phyloP scores from a whole-genome alignment of 148 eudicot species.

The Rhododendron henanense region DNA sequence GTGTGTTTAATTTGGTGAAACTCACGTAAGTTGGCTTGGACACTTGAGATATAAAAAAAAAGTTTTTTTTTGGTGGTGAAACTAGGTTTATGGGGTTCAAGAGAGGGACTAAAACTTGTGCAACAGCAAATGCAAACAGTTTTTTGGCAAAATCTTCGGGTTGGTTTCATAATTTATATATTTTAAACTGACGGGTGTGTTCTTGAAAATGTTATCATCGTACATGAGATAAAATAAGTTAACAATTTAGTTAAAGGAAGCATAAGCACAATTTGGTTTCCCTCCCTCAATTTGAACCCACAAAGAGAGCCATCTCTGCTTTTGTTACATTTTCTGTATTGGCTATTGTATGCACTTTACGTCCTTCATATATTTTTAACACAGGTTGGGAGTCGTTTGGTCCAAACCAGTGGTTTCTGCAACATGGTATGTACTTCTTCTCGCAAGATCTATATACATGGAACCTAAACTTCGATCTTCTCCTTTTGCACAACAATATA shows the following conservation, averaged over 20 bases:
- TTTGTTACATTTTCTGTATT: not conserved
- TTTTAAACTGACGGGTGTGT: not conserved
- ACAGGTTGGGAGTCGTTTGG: constrained; percentile 9
- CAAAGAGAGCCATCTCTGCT: not conserved
- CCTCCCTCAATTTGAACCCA: not conserved
- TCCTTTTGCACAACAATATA: not conserved
- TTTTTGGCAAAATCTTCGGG: not conserved
- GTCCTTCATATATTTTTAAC: not conserved
- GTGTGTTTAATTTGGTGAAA: not conserved
- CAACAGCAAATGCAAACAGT: not conserved
- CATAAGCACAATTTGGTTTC: not conserved
- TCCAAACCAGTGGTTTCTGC: not conserved
- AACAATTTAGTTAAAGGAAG: not conserved
- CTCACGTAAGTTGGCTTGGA: not conserved
- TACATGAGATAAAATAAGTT: not conserved
- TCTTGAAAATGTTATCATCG: not conserved
- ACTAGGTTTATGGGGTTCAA: constrained; percentile 4
- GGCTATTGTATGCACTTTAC: not conserved
- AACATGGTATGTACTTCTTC: constrained; percentile 10
- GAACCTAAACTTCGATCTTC: not conserved
- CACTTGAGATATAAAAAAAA: too few relatives aligned
- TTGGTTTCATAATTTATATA: not conserved
- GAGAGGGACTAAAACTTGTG: not conserved
- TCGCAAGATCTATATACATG: not conserved
- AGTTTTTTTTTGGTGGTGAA: not conserved